Evolutionary conservation across 371 early-diverging fungal species (phyloP), one percentile per base, ranked within the genome.

Genomic region (Mucor piriformis): DNA sequence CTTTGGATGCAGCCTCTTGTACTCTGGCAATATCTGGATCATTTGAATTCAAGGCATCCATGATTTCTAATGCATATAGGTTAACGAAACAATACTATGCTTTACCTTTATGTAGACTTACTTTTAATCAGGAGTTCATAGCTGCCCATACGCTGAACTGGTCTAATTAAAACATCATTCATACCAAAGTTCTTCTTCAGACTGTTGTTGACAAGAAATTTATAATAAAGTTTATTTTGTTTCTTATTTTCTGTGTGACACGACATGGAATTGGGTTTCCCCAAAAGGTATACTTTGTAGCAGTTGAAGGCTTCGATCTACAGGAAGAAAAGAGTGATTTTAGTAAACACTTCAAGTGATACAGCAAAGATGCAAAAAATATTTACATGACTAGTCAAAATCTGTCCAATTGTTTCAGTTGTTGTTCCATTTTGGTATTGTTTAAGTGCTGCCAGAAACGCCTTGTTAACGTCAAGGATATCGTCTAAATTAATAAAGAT

Each of bases 401-500:
- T 58, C 11, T 61, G 42, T 13, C 72, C 72, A 61, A 72, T 62
- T 7, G 58, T 38, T 48, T 64, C 59, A 13, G 21, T 24, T 10
- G 55, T 38, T 10, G 25, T 25, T 16, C 61, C 58, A 13, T 57
- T 34, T 34, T 63, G 12, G 34, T 59, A 61, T 12, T 43, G n/a
- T 12, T 50, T 21, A 7, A 72, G 32, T 18, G 70, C 56, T 12
- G 37, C 54, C 34, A 67, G 24, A 40, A 72, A 64, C 0, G 57
- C n/a, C 16, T 44, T 53, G 43, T 72, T 67, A 8, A 59, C 64
- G 5, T 54, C 54, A 34, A 62, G 32, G 12, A 72, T 56, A 27
- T 64, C 56, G 16, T 72, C 68, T 35, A 60, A 40, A 35, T 72
- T 72, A 18, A 67, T 37, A 54, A 64, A 72, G 8, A 72, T 72